Evolutionary conservation across 371 early-diverging fungal species (phyloP).

Genomic region (Phascolomyces articulosus): DNA sequence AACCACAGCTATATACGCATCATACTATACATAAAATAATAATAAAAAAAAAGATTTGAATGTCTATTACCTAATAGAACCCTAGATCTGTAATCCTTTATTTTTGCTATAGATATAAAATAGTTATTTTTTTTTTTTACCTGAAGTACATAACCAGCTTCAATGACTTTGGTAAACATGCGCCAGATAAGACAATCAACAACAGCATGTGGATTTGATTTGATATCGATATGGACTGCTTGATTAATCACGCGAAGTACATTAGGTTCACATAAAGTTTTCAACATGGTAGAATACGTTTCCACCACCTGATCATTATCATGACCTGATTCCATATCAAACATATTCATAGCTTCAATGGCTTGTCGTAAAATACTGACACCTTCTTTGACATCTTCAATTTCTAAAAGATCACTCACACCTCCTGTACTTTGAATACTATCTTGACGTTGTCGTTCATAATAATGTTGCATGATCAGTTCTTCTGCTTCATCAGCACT

Average conservation of each 20-base stretch:
- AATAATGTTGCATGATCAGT: not conserved
- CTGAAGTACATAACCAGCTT: constrained; percentile 42
- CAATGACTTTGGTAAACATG: constrained; percentile 41
- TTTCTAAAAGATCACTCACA: constrained; percentile 23
- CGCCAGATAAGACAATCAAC: constrained; percentile 34
- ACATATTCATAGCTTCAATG: constrained; percentile 20
- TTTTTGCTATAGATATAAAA: not conserved
- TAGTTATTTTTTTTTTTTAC: constrained; percentile 14
- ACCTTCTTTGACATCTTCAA: constrained; percentile 33
- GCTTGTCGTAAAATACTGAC: constrained; percentile 31
- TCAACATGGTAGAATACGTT: constrained; percentile 38
- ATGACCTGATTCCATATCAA: constrained; percentile 17
- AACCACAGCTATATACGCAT: constrained; percentile 30
- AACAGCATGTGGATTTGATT: constrained; percentile 17
- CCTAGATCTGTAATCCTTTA: not conserved
- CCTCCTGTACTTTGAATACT: constrained; percentile 15
- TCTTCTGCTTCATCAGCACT: not conserved
- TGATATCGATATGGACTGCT: constrained; percentile 13
- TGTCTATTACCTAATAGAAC: too few species aligned
- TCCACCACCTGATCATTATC: constrained; percentile 21
- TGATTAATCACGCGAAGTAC: constrained; percentile 26
- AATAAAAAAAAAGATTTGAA: too few species aligned
- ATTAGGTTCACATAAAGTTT: constrained; percentile 33
- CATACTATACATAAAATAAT: constrained; percentile 11
- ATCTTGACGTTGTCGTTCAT: constrained; percentile 20